phyloP scores from a whole-genome alignment of 192 early-diverging fungal species.

The Lobulomyces angularis region DNA sequence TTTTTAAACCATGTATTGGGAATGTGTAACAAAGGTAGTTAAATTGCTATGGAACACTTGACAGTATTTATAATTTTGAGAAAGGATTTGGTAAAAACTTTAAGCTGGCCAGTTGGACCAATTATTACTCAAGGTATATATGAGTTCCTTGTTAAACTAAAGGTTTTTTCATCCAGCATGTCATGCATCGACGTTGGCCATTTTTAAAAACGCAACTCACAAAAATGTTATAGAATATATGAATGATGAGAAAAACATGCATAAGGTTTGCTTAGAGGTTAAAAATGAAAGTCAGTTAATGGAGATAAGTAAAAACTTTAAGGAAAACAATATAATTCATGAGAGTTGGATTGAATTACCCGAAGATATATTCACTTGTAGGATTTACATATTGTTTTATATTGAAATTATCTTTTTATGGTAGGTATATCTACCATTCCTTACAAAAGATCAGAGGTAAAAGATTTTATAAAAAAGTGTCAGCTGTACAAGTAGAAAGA shows the following conservation, averaged over 20 bases:
- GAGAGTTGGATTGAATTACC: constrained; percentile 65
- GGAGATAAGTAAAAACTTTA: constrained; percentile 38
- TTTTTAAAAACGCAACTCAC: constrained; percentile 49
- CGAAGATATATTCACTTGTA: constrained; percentile 59
- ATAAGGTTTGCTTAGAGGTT: constrained; percentile 64
- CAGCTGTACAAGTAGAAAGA: too few species aligned
- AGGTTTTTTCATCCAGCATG: too few species aligned
- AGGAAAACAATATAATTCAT: constrained; percentile 39
- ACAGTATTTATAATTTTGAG: constrained; percentile 70
- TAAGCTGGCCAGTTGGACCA: constrained; percentile 54
- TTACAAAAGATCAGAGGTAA: too few species aligned
- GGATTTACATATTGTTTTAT: too few species aligned
- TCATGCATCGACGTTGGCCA: constrained; percentile 53
- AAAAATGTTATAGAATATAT: constrained; percentile 48
- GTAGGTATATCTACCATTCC: too few species aligned
- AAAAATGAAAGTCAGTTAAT: constrained; percentile 56
- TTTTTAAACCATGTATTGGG: too few species aligned
- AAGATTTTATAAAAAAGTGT: too few species aligned
- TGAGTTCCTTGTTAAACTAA: too few species aligned
- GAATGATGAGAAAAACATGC: constrained; percentile 49
- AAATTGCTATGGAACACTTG: too few species aligned
- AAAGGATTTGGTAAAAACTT: constrained; percentile 62
- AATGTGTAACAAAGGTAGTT: too few species aligned
- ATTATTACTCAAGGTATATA: constrained; percentile 62
- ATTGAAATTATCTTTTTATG: too few species aligned